These are phyloP conservation scores for Rhodotorula babjevae DNA, from an alignment of 768 basidiomycete genomes.

Conservation along the genomic window DNA sequence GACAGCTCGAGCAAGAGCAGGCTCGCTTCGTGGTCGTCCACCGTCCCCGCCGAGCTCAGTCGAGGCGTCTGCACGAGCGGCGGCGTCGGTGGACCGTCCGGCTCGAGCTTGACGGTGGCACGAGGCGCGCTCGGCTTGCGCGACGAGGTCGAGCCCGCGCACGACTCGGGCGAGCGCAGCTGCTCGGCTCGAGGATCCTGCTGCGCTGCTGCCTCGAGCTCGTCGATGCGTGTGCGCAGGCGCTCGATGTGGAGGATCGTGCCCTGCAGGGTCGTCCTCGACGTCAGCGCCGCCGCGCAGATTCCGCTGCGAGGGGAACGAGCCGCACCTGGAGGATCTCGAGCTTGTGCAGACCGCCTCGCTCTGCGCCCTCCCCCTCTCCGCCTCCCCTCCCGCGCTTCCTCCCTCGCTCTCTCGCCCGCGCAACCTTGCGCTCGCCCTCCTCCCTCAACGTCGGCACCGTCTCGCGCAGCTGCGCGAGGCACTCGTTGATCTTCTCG, in stretches of 20 bases:
- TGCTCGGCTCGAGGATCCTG: not conserved
- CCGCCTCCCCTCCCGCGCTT: constrained; percentile 18
- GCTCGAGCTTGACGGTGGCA: too few species aligned
- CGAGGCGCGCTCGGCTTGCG: not conserved
- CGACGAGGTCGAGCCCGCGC: too few species aligned
- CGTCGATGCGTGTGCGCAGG: constrained; percentile 8
- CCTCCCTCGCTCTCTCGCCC: constrained; percentile 31
- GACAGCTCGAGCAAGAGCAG: constrained; percentile 19
- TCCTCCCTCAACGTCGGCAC: constrained; percentile 54
- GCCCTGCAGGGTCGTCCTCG: constrained; percentile 1
- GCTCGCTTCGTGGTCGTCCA: constrained; percentile 16
- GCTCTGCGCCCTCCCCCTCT: constrained; percentile 6
- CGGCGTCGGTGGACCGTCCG: not conserved
- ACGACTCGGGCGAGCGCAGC: not conserved
- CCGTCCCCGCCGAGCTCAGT: not conserved
- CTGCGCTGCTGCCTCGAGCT: constrained; percentile 4
- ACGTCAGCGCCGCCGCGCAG: not conserved
- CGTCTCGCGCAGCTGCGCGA: constrained; percentile 68
- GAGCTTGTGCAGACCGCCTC: constrained; percentile 37
- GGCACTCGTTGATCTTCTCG: constrained; percentile 92
- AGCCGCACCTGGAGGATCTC: constrained; percentile 35
- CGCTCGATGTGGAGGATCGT: constrained; percentile 27
- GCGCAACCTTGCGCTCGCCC: constrained; percentile 27
- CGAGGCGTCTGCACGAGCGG: not conserved
- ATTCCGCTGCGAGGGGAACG: not conserved